Base-by-base conservation (phyloP, 495 filamentous ascomycete species). In the Lepraria neglecta region DNA sequence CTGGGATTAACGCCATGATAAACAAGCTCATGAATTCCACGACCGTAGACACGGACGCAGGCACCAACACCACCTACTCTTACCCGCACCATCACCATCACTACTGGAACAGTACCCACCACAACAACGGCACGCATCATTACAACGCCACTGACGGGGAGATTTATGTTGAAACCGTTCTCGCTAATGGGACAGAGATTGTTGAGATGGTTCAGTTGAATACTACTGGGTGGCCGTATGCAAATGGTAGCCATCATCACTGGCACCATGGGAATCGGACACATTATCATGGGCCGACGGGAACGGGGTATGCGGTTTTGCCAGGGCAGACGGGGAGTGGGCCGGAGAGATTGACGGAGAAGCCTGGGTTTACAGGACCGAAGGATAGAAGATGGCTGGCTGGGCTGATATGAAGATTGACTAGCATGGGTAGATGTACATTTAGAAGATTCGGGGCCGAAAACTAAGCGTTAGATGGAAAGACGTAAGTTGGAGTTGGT, bases 311-410 rank as follows among this genome's bases (percentile, higher is more conserved):
- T 12, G 46, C 19, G 21, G 46, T 24, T 46, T n/a, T 21, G 44
- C 44, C 44, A 11, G 44, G 17, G 15, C 17, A n/a, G 44, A 46
- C 44, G 44, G 44, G 44, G 44, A 46, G 19, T 28, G 46, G 46
- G 17, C 10, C 24, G 46, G 19, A 48, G 46, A 48, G 17, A 4
- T 53, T 38, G 31, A 21, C 28, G 1, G 17, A 2, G 9, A 38
- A 6, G 31, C 51, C 51, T 27, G 51, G 51, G 6, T 54, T 54
- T 38, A 54, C 51, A 28, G 51, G 51, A 5, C 51, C 51, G 51
- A 38, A 38, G 15, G 51, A 0, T 11, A 54, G 51, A 28, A 54
- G 51, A 28, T 30, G 21, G 48, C n/a, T 51, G 27, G 31, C 24
- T 31, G 48, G 48, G 48, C 14, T 51, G 27, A n/a, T 51, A 31